phyloP scores from a whole-genome alignment of 441 rosid species.

The Erodium moschatum region DNA sequence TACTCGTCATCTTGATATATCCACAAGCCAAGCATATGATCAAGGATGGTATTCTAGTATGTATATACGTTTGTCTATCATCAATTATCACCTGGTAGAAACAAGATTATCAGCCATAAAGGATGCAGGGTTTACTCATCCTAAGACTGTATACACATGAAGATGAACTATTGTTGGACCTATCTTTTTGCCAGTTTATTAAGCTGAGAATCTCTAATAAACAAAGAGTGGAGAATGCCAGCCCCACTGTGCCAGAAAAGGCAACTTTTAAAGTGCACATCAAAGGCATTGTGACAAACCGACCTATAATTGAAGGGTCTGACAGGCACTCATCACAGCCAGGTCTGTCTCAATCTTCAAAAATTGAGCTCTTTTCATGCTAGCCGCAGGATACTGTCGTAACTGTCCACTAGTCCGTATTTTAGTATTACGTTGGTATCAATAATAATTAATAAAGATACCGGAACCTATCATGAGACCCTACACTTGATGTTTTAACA shows the following conservation, averaged over 20 bases:
- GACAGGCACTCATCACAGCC: neutral
- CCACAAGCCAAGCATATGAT: constrained; percentile 5
- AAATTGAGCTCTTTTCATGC: neutral
- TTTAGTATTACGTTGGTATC: neutral
- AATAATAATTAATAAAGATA: neutral
- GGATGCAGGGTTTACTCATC: neutral
- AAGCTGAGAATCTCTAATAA: neutral
- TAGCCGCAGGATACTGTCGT: neutral
- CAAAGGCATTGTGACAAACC: constrained; percentile 2
- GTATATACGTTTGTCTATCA: neutral
- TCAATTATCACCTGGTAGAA: neutral
- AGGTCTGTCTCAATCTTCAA: neutral
- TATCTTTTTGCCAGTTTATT: neutral
- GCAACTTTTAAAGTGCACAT: neutral
- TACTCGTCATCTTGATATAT: neutral
- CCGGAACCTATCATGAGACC: neutral
- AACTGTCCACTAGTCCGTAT: constrained; percentile 4
- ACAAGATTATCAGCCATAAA: neutral
- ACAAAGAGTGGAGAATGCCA: neutral
- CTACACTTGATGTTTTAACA: constrained; percentile 2
- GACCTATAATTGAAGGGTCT: constrained; percentile 2
- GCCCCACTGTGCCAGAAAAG: constrained; percentile 2
- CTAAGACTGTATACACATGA: neutral
- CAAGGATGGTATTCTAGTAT: neutral
- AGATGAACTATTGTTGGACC: neutral